Base-by-base conservation (phyloP, 1,139 yeast species). In the Pichia sp. region DNA sequence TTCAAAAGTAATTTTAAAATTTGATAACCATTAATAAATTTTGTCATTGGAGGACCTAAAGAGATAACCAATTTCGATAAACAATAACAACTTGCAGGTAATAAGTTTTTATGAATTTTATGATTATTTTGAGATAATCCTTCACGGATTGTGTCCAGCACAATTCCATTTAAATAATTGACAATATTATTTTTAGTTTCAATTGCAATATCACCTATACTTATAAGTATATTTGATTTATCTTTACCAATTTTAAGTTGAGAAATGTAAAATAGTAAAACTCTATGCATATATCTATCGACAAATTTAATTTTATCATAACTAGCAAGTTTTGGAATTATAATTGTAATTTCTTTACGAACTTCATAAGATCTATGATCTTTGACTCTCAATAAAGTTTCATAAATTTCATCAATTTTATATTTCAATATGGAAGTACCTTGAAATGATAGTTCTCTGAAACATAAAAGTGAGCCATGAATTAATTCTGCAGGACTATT, bases 41-140 rank as follows among this genome's bases (percentile, higher is more conserved):
- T 89, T 0, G 96, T 84, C 41, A 91, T 68, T 1, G 96, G 95
- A n/a, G 96, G 95, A 0, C 96, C 97, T 11, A 89, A 88, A 0
- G 97, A 94, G 20, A 74, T 72, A 0, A 96, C 89, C 37, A 91
- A 66, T 63, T 85, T 84, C 0, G 94, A 86, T 38, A 91, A 73
- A 58, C 97, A 91, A 52, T 84, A 88, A 54, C 89, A 91, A 19
- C 91, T 78, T 1, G 96, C 89, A 0, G 88, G 83, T 51, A 86
- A 95, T 34, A 84, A 80, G 39, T 83, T 91, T 54, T 77, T 81
- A 49, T 83, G 70, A 28, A 69, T 67, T 39, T 78, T 78, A 34
- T 69, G 55, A 40, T 76, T 77, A 5, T 39, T 25, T 58, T 82
- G 86, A 14, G 79, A 73, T 35, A 91, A 67, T 0, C 94, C 93